Conservation (phyloP, 805 yeast genomes). For the Kodamaea leandrae region DNA sequence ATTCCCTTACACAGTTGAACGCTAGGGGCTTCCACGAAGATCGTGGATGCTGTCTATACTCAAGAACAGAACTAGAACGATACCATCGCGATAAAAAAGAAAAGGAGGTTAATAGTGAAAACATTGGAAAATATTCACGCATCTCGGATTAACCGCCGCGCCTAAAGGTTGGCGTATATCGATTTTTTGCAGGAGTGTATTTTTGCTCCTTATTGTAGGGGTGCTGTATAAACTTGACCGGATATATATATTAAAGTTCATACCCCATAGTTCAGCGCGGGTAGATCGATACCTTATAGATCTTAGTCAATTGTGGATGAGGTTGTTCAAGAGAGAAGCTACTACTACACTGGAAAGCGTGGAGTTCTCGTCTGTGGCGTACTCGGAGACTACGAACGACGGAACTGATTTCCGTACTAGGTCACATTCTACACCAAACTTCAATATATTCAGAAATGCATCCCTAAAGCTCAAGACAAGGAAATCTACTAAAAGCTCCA, state of each 20-base stretch:
- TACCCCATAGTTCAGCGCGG: too few species aligned
- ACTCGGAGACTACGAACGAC: background rate
- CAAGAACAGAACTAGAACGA: too few species aligned
- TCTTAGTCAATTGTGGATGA: background rate
- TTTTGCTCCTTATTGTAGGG: constrained; percentile 1
- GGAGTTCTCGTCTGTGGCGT: background rate
- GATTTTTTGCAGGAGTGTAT: background rate
- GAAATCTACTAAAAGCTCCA: background rate
- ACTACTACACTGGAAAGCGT: background rate
- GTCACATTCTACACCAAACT: constrained; percentile 1
- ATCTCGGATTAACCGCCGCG: background rate
- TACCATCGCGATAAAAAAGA: too few species aligned
- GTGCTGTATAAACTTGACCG: too few species aligned
- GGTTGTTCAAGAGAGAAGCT: background rate
- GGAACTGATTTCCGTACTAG: background rate
- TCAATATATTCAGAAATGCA: constrained; percentile 2
- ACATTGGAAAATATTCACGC: constrained; percentile 2
- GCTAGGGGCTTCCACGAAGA: too few species aligned
- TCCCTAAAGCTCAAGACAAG: constrained; percentile 1
- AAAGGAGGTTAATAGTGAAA: too few species aligned
- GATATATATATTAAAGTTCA: too few species aligned
- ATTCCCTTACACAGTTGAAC: too few species aligned
- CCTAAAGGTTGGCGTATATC: background rate
- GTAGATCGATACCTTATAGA: too few species aligned
- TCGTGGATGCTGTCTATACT: too few species aligned